Evolutionary conservation across 495 filamentous ascomycete genomes (phyloP), one percentile per base, ranked within the genome.

Genomic region (Acidiella bohemica): DNA sequence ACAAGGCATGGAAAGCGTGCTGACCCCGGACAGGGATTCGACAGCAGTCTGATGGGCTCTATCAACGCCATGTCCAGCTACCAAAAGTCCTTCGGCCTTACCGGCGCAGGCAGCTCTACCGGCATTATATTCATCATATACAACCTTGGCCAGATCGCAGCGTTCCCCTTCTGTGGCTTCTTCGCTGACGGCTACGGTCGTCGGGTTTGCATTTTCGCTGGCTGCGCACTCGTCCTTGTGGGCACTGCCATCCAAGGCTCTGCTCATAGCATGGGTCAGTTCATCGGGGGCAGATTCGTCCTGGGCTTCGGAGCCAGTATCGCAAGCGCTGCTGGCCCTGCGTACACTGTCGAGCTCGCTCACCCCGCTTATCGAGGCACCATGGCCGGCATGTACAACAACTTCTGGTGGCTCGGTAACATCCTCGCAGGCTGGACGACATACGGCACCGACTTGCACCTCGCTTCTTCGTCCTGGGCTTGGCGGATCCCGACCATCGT

Each of bases 311-410:
- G 24, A 5, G 24, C 26, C 9, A 16, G 17, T 22, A 41, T 41
- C 19, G 38, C 38, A 10, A 41, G 24, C 10, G 38, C 26, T 3
- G 38, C 38, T 8, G 38, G 24, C 9, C 38, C 38, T 4, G 20
- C 26, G 25, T 41, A 41, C 29, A 34, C 26, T 8, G 26, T 41
- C 17, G 38, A 41, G 25, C 24, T 41, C 26, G 27, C 25, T 5
- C 38, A 34, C 12, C 38, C 38, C 6, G 35, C 36, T 30, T 55
- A 52, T 39, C 39, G 52, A 4, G 52, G 52, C 2, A 49, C 44
- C 2, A 25, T 55, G 4, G 49, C 52, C 4, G 52, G 52, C 9
- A 19, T 52, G 40, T 55, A 52, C 38, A 55, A 55, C 32, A 46
- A 29, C 21, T 36, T 37, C 47, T 49, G 8, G 39, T 55, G 24